Conservation (phyloP, 2,329 filamentous ascomycete species). For the Xylogone sp. region DNA sequence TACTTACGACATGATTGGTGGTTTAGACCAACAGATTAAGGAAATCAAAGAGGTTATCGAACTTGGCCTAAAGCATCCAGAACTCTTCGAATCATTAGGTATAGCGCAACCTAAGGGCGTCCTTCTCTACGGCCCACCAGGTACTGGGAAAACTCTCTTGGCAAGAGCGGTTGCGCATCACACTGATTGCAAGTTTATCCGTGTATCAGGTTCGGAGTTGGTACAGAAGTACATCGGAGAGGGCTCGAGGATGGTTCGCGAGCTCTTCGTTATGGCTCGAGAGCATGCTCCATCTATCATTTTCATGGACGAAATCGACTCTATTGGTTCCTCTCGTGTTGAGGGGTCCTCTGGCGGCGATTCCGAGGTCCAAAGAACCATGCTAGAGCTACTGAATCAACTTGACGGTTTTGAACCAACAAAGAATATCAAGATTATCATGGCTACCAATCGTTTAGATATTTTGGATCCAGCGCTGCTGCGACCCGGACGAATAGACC, state of each 20-base stretch:
- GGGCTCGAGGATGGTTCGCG: constrained; percentile 95
- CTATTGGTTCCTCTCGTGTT: constrained; percentile 93
- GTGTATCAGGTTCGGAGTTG: constrained; percentile 91
- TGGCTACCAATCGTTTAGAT: constrained; percentile 97
- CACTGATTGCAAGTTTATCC: constrained; percentile 98
- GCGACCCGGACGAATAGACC: constrained; percentile 94
- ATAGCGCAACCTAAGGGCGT: constrained; percentile 99
- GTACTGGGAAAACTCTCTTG: constrained; percentile 94
- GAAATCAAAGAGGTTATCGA: constrained; percentile 99
- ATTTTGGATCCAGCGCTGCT: constrained; percentile 94
- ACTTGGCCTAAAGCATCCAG: constrained; percentile 94
- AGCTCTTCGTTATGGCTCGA: constrained; percentile 98
- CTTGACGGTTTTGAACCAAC: constrained; percentile 98
- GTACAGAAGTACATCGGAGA: constrained; percentile 99
- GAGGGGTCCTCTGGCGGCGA: constrained; percentile 94
- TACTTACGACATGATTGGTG: constrained; percentile 99
- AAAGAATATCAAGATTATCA: constrained; percentile 99
- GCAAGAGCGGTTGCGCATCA: constrained; percentile 96
- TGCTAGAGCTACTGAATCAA: constrained; percentile 97
- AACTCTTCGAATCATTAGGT: constrained; percentile 97
- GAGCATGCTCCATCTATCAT: constrained; percentile 98
- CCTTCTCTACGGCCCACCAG: constrained; percentile 90
- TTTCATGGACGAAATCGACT: constrained; percentile 99
- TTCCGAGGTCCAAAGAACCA: constrained; percentile 96
- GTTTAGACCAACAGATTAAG: constrained; percentile 98